These are phyloP conservation scores for Pichia exigua DNA, from an alignment of 805 yeast genomes.

Conservation along the genomic window DNA sequence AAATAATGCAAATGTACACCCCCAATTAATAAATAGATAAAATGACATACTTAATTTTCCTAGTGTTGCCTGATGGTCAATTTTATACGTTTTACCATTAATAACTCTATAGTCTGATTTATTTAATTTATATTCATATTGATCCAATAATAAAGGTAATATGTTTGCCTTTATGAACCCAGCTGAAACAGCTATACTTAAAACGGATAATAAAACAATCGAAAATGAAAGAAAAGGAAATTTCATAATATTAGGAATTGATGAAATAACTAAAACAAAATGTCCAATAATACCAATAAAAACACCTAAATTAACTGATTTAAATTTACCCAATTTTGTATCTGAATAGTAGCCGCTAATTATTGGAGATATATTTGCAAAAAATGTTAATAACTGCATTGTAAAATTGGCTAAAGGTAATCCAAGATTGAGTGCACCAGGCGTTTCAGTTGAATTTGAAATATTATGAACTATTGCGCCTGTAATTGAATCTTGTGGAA, in stretches of 20 bases:
- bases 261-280: slow-evolving; percentile 38
- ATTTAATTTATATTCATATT: slow-evolving; percentile 50
- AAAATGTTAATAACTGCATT: slow-evolving; percentile 37
- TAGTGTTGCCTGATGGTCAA: slow-evolving; percentile 38
- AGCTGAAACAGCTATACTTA: slow-evolving; percentile 36
- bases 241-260: slow-evolving; percentile 34
- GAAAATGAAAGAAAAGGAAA: slow-evolving; percentile 21
- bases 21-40: slow-evolving; percentile 48
- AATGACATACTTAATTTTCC: slow-evolving; percentile 35
- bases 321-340: slow-evolving; percentile 38
- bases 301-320: slow-evolving; percentile 41
- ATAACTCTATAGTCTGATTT: slow-evolving; percentile 37
- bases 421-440: slow-evolving; percentile 46
- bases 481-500: slow-evolving; percentile 37
- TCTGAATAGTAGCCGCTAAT: slow-evolving; percentile 47
- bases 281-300: slow-evolving; percentile 40
- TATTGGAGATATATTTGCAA: slow-evolving; percentile 42
- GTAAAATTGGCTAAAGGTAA: slow-evolving; percentile 38
- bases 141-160: slow-evolving; percentile 47
- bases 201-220: slow-evolving; percentile 32
- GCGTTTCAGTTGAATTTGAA: slow-evolving; percentile 28
- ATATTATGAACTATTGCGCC: slow-evolving; percentile 32
- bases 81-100: slow-evolving; percentile 48
- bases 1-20: slow-evolving; percentile 42
- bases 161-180: slow-evolving; percentile 49